These are phyloP conservation scores for Tremella mesenterica DNA, from an alignment of 768 basidiomycete species.

Conservation along the genomic window DNA sequence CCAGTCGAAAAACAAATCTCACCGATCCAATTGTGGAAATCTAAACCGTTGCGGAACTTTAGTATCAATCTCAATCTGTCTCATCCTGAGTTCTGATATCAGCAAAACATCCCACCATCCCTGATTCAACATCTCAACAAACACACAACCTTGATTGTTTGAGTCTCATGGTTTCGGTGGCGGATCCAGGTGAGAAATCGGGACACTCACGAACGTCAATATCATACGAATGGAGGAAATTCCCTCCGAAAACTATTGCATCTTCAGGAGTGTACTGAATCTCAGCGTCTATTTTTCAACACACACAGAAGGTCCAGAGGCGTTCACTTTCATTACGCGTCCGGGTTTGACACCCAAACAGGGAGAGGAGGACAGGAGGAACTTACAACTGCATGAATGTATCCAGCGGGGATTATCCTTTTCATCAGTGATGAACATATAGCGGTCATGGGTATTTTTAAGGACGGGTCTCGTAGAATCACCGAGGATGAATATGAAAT, in stretches of 20 bases:
- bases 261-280: constrained; percentile 87
- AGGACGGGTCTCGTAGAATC: too few species aligned
- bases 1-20: too few species aligned
- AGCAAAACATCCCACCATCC: too few species aligned
- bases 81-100: constrained; percentile 65
- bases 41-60: constrained; percentile 87
- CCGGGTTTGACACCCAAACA: not conserved
- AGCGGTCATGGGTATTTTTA: too few species aligned
- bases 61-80: constrained; percentile 85
- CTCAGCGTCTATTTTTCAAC: too few species aligned
- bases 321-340: too few species aligned
- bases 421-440: too few species aligned
- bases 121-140: not conserved
- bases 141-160: too few species aligned
- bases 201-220: constrained; percentile 66
- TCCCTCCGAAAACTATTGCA: constrained; percentile 92
- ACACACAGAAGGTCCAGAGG: too few species aligned
- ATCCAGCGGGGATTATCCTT: constrained; percentile 82
- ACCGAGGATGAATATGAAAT: too few species aligned
- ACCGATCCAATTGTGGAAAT: constrained; percentile 75
- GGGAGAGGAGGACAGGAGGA: not conserved
- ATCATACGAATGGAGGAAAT: constrained; percentile 86
- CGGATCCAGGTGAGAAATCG: not conserved
- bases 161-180: too few species aligned
- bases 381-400: constrained; percentile 94